A percentile compares a stretch with the other conserved stretches of the same genome.
Evolutionary conservation across 805 yeast genomes (phyloP).

Genomic region (Candida wancherniae): DNA sequence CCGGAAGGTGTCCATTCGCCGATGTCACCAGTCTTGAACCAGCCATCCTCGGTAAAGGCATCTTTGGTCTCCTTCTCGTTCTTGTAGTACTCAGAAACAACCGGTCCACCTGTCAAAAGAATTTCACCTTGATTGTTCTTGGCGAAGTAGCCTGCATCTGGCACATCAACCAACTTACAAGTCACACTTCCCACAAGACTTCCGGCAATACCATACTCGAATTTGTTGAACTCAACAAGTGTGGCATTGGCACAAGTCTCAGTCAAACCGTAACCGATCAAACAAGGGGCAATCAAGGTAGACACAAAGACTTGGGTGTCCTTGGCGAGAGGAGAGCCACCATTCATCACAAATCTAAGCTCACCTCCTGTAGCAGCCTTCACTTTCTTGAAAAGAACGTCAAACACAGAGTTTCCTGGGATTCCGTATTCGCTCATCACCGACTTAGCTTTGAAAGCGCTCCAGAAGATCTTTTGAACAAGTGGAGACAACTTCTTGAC

Average conservation of each 20-base stretch:
- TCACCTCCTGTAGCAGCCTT: conserved; percentile 94
- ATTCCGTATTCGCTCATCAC: conserved; percentile 58
- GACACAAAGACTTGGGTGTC: conserved; percentile 81
- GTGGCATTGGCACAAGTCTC: conserved; percentile 91
- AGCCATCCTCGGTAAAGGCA: conserved; percentile 79
- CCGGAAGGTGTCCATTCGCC: conserved; percentile 88
- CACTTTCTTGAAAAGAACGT: conserved; percentile 80
- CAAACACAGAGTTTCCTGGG: conserved; percentile 71
- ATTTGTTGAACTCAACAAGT: conserved; percentile 57
- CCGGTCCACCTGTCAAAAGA: conserved; percentile 68
- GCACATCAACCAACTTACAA: conserved; percentile 83
- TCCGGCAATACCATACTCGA: conserved; percentile 78
- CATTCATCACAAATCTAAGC: conserved; percentile 68
- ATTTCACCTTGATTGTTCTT: conserved; percentile 92
- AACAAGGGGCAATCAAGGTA: conserved; percentile 75
- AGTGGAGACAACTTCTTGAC: conserved; percentile 59
- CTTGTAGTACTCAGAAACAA: conserved; percentile 73
- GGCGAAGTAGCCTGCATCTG: conserved; percentile 87
- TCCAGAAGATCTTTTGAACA: conserved; percentile 83
- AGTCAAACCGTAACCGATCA: conserved; percentile 93
- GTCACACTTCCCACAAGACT: conserved; percentile 78
- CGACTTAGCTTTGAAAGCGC: conserved; percentile 71
- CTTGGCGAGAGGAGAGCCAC: conserved; percentile 84
- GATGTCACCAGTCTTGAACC: conserved; percentile 97
- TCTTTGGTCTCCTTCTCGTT: conserved; percentile 75